phyloP scores from a whole-genome alignment of 2,329 filamentous ascomycete genomes.

The Beauveria caledonica region DNA sequence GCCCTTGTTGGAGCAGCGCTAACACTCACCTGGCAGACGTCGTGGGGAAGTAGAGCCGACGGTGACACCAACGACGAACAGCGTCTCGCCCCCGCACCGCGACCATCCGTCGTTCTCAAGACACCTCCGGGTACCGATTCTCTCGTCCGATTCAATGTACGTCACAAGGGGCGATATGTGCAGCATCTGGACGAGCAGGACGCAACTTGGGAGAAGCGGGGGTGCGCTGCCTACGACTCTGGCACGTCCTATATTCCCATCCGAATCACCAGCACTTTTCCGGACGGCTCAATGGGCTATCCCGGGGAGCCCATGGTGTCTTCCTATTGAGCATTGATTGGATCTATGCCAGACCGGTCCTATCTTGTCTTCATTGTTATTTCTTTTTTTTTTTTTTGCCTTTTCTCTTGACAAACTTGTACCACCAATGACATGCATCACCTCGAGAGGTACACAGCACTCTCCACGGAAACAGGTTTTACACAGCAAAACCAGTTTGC shows the following conservation, averaged over 20 bases:
- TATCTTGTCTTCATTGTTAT: not conserved
- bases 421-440: slow-evolving; percentile 1
- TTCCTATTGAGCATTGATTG: not conserved
- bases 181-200: slow-evolving; percentile 18
- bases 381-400: not conserved
- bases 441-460: slow-evolving; percentile 9
- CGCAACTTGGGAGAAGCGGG: slow-evolving; percentile 24
- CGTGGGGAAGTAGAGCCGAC: slow-evolving; percentile 89
- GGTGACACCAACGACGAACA: slow-evolving; percentile 76
- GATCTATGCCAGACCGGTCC: not conserved
- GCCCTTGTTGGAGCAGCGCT: not conserved
- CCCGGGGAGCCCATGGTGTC: slow-evolving; percentile 4
- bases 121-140: slow-evolving; percentile 37
- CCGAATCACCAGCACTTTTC: slow-evolving; percentile 13
- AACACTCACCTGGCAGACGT: slow-evolving; percentile 53
- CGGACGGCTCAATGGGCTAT: not conserved
- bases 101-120: slow-evolving; percentile 33
- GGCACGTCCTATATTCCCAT: slow-evolving; percentile 28
- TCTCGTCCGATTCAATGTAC: slow-evolving; percentile 39
- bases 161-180: slow-evolving; percentile 28
- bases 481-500: slow-evolving; percentile 6
- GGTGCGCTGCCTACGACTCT: slow-evolving; percentile 27
- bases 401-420: not conserved
- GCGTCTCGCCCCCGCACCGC: slow-evolving; percentile 49
- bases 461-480: slow-evolving; percentile 4